Percentiles rank a stretch among this genome's conserved stretches.
These are phyloP conservation scores for Nakataea oryzae DNA, from an alignment of 2,329 filamentous ascomycete species.

Conservation along the genomic window DNA sequence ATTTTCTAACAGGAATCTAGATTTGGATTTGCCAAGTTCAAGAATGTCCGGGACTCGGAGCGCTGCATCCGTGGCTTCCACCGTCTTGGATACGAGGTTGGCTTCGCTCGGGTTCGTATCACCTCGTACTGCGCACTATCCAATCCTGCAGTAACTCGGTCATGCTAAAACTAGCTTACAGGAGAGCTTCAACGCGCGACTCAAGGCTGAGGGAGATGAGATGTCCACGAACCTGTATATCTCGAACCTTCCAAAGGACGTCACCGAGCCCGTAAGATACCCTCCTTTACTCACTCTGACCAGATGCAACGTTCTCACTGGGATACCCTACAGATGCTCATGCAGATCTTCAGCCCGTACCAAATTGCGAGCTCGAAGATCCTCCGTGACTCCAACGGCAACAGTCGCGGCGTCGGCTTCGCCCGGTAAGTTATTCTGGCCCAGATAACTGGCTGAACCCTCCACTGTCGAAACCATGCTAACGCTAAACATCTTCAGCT, in stretches of 20 bases:
- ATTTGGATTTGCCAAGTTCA: conserved; percentile 96
- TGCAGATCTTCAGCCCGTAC: conserved; percentile 68
- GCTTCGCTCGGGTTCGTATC: conserved; percentile 72
- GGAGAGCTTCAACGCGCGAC: conserved; percentile 97
- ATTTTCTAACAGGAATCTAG: conserved; percentile 33
- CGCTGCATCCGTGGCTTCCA: conserved; percentile 95
- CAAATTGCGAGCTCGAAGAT: conserved; percentile 91
- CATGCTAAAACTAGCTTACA: conserved; percentile 21
- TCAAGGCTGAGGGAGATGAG: conserved; percentile 91
- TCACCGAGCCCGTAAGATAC: conserved; percentile 72
- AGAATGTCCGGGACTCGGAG: conserved; percentile 77
- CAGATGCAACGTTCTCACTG: conserved; percentile 5
- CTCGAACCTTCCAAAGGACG: conserved; percentile 85
- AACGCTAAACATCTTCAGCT: conserved; percentile 40
- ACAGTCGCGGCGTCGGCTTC: conserved; percentile 94
- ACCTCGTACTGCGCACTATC: neutral
- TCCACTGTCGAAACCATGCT: conserved; percentile 11
- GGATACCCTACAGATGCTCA: conserved; percentile 48
- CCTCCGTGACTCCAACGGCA: conserved; percentile 80
- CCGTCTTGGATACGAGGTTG: conserved; percentile 90
- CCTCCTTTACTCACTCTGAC: conserved; percentile 1
- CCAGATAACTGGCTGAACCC: too few relatives aligned
- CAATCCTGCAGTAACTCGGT: neutral
- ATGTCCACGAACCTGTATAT: conserved; percentile 93
- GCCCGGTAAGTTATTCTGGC: conserved; percentile 56